Conservation (phyloP, 805 yeast genomes). For the Candida suzukii region DNA sequence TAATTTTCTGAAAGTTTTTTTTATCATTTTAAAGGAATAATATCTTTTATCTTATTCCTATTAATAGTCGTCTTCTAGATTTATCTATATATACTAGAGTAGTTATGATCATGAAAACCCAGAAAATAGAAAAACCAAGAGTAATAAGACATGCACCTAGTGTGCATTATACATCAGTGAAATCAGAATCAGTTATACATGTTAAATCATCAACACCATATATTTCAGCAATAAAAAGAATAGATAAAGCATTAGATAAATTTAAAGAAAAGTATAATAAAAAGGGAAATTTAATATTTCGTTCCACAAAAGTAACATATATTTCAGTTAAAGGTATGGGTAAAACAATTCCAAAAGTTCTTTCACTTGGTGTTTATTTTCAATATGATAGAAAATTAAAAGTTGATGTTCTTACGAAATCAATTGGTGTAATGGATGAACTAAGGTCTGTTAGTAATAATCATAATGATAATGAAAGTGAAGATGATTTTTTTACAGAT, state of each 20-base stretch:
- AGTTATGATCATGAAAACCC: neutral
- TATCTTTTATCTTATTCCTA: too few species aligned
- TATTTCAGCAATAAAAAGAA: constrained; percentile 63
- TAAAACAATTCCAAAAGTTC: constrained; percentile 52
- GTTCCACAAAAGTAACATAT: constrained; percentile 25
- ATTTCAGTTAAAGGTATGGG: constrained; percentile 74
- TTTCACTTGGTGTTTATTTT: constrained; percentile 58
- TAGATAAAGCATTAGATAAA: constrained; percentile 39
- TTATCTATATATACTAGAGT: too few species aligned
- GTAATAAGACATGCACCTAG: constrained; percentile 52
- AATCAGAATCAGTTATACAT: constrained; percentile 41
- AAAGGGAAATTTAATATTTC: constrained; percentile 24
- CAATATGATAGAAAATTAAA: constrained; percentile 39
- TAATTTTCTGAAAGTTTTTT: too few species aligned
- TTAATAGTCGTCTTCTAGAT: too few species aligned
- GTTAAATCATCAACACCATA: constrained; percentile 65
- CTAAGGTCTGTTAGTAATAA: constrained; percentile 23
- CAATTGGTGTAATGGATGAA: constrained; percentile 70
- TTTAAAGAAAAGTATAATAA: constrained; percentile 33
- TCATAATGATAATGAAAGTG: constrained; percentile 19
- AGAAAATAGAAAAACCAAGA: constrained; percentile 20
- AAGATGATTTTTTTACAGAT: constrained; percentile 27
- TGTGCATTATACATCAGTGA: constrained; percentile 32
- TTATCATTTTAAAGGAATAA: too few species aligned
- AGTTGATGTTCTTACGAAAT: constrained; percentile 58